Evolutionary conservation across 768 basidiomycete genomes (phyloP).

Genomic region (Kwoniella botswanensis): DNA sequence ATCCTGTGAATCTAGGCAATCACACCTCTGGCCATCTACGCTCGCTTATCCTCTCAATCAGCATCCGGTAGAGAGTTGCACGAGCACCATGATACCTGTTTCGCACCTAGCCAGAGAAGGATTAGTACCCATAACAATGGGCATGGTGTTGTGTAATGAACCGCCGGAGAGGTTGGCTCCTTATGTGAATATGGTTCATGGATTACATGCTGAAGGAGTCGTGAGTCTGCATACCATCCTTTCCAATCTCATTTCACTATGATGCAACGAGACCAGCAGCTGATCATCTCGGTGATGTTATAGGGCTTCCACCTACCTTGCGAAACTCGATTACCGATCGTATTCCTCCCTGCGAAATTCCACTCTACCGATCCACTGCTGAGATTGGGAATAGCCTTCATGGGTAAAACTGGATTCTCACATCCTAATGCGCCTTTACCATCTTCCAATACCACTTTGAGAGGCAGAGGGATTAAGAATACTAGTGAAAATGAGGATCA

Average conservation of each 20-base stretch:
- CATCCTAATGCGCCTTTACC: constrained; percentile 21
- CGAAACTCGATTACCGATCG: constrained; percentile 38
- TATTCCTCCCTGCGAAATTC: constrained; percentile 54
- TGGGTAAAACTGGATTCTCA: constrained; percentile 43
- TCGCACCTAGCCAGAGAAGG: constrained; percentile 50
- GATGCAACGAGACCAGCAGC: too few species aligned
- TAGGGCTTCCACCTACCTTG: constrained; percentile 49
- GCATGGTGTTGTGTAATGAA: constrained; percentile 53
- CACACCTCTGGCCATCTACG: constrained; percentile 39
- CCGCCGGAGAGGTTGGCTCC: constrained; percentile 29
- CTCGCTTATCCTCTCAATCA: constrained; percentile 38
- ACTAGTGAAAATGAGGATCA: constrained; percentile 7
- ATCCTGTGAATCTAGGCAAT: constrained; percentile 37
- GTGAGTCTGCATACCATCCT: constrained; percentile 30
- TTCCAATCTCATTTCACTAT: neutral
- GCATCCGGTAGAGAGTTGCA: constrained; percentile 22
- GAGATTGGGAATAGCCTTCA: constrained; percentile 48
- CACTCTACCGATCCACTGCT: constrained; percentile 46
- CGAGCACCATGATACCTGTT: constrained; percentile 49
- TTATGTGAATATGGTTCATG: constrained; percentile 49
- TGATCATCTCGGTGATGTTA: neutral
- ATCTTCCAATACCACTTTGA: neutral
- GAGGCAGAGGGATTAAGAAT: neutral
- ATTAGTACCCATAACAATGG: constrained; percentile 46
- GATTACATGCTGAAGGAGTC: constrained; percentile 49